Evolutionary conservation across 371 early-diverging fungal species (phyloP), one percentile per base, ranked within the genome.

Genomic region (Fennellomyces sp.): DNA sequence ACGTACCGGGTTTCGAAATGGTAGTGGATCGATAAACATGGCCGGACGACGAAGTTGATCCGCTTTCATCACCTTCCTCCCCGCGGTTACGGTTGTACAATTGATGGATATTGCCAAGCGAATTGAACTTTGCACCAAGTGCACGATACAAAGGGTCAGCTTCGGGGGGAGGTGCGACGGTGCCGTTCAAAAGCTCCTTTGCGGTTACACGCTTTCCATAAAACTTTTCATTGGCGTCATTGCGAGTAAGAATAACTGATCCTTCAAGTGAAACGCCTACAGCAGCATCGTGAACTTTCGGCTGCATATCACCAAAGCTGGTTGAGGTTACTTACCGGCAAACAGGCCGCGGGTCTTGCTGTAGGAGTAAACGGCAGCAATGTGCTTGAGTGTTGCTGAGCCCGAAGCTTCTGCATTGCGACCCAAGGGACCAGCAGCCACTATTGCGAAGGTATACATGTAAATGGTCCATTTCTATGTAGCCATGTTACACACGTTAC

Each of bases 351-450:
- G 86, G 12, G 93, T 86, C 66, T 94, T 93, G 68, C 87, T 80
- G 75, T 96, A 97, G 11, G 95, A 93, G 64, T 90, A 94, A 45
- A 97, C 89, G 41, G 97, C 91, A 10, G 97, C 91, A 30, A 94
- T 68, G 51, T 91, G 88, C 53, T 86, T 87, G 31, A 88, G 64
- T 21, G 85, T 82, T 4, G 86, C 88, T 3, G 93, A 82, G 21
- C 90, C 94, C 49, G 90, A 87, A 29, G 92, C 94, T 75, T 97
- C 96, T 8, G 93, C 97, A 31, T 87, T 91, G 52, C 97, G 80
- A 21, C 97, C 97, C 60, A 91, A 68, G 15, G 97, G 94, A 3
- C 96, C 97, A 47, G 95, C 96, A 52, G 95, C 94, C 38, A 96
- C 92, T 79, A 78, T 29, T 21, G 19, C 23, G 21, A 21, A 25